Conservation (phyloP, 2,329 filamentous ascomycete genomes). For the Colletotrichum plurivorum region DNA sequence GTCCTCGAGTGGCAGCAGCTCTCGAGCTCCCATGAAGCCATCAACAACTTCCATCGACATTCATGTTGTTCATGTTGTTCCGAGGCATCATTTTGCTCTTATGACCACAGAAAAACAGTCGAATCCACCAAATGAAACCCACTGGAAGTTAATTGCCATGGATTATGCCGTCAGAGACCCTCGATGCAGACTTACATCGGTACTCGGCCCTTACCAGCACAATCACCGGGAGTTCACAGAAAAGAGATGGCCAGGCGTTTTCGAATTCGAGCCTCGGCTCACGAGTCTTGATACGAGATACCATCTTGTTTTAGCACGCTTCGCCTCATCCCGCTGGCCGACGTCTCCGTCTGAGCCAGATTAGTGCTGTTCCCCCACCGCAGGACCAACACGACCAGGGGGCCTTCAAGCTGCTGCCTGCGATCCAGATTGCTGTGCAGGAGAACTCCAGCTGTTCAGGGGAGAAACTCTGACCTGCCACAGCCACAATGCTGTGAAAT, state of each 20-base stretch:
- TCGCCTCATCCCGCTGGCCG: slow-evolving; percentile 4
- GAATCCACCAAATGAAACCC: too few relatives aligned
- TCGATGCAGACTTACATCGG: neutral
- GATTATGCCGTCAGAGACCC: too few relatives aligned
- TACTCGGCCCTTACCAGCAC: neutral
- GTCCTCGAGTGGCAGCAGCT: slow-evolving; percentile 6
- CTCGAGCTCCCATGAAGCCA: neutral
- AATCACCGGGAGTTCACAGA: too few relatives aligned
- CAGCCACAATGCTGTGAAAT: neutral
- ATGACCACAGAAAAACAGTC: too few relatives aligned
- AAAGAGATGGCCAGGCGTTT: slow-evolving; percentile 4
- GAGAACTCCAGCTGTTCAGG: slow-evolving; percentile 1
- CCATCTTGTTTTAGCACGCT: slow-evolving; percentile 17
- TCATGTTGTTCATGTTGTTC: too few relatives aligned
- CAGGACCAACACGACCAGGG: slow-evolving; percentile 1
- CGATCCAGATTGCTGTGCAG: neutral
- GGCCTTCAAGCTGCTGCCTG: slow-evolving; percentile 17
- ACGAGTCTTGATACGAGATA: neutral
- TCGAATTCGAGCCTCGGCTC: neutral
- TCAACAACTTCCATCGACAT: neutral
- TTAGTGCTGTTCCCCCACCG: slow-evolving; percentile 6
- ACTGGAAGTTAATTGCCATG: too few relatives aligned
- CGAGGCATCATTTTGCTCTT: too few relatives aligned
- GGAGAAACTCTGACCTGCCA: slow-evolving; percentile 2
- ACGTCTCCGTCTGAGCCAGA: slow-evolving; percentile 9